Base-by-base conservation (phyloP, 2,329 filamentous ascomycete species). In the Trichophyton mentagrophytes region DNA sequence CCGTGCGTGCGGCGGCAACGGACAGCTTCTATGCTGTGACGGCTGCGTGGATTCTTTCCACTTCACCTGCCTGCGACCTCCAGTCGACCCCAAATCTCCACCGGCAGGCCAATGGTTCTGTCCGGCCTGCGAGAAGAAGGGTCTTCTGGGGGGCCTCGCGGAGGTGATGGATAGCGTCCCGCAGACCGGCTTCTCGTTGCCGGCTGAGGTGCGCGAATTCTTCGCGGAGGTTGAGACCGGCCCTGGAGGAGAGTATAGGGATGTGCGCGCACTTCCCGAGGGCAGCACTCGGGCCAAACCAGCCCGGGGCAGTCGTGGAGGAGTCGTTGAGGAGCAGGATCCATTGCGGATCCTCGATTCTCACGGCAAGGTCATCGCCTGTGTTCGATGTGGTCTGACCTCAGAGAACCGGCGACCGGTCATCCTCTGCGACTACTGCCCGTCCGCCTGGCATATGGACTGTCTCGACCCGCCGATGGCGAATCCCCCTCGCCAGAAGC, bases 11-110 rank as follows among this genome's bases (percentile, higher is more conserved):
- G 84, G 86, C 69, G 88, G 87, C 65, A 87, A 84, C 66, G 92
- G 92, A 61, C 85, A 90, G 67, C 82, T 99, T 64, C 81, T 97
- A 65, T 96, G 91, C 76, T 99, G 93, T 74, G 93, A 97, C 76
- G 89, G 88, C 64, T 99, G 93, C 76, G 83, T 86, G 63, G 85
- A 89, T 66, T 89, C 91, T 4, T 96, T 95, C 74, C 93, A 97
- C 74, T 90, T 93, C 71, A 81, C 83, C 62, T 97, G 93, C 72
- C 84, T 93, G 66, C 87, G 95, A 72, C 90, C 92, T 64, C 87
- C 89, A 44, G 78, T 90, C 66, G 80, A 85, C 60, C 80, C 83
- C 57, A 78, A 80, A 60, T 72, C 78, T 62, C 78, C 86, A 62
- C 85, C 86, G 9, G 84, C 88, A 62, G 87, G 90, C 67, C 75